Evolutionary conservation across 768 basidiomycete species (phyloP).

Genomic region (Tephrocybe sp.): DNA sequence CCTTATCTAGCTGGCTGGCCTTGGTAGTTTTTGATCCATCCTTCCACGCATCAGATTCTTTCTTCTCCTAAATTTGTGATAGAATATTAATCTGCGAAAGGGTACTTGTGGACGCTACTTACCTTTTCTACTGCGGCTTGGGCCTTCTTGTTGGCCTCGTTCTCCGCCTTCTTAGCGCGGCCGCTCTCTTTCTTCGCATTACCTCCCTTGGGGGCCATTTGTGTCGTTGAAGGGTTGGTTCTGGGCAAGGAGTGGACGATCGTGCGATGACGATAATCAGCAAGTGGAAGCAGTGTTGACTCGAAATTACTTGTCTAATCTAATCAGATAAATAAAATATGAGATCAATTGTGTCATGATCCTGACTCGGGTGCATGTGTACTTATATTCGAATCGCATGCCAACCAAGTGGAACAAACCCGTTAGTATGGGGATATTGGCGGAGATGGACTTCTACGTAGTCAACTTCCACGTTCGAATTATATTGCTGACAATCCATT

Average conservation of each 20-base stretch:
- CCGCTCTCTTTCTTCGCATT: conserved; percentile 94
- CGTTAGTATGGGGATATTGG: no score
- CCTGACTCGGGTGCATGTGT: no score
- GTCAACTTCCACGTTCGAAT: no score
- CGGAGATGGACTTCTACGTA: no score
- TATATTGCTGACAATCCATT: no score
- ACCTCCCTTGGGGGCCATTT: conserved; percentile 79
- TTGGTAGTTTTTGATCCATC: conserved; percentile 64
- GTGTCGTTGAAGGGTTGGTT: background rate
- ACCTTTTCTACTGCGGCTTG: conserved; percentile 62
- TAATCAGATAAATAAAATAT: conserved; percentile 17
- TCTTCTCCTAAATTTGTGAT: conserved; percentile 50
- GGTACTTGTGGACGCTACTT: conserved; percentile 3
- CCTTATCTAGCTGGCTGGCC: conserved; percentile 63
- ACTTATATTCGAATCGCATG: no score
- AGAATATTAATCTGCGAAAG: background rate
- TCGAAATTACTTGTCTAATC: conserved; percentile 11
- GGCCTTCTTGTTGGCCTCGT: conserved; percentile 77
- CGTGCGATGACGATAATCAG: conserved; percentile 7
- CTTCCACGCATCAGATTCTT: conserved; percentile 67
- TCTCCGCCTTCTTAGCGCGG: conserved; percentile 88
- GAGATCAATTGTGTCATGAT: no score
- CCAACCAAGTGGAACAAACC: no score
- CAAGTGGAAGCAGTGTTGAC: background rate
- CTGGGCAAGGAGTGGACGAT: background rate